A percentile compares a stretch with the other conserved stretches of the same genome.
phyloP scores from a whole-genome alignment of 345 rosid genomes.

The Brassica carinata region DNA sequence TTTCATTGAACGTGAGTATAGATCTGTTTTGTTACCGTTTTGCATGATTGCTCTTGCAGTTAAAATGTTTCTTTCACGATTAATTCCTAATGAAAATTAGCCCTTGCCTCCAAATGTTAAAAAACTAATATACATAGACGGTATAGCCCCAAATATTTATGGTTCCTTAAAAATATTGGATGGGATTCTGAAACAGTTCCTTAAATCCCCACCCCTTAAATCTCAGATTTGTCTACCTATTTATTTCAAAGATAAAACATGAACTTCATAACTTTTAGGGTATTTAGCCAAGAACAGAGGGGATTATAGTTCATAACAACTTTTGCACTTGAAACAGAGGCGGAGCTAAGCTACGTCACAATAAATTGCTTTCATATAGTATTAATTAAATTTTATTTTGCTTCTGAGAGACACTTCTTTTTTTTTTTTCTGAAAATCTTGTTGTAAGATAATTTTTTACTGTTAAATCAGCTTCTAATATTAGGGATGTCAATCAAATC shows the following conservation, averaged over 20 bases:
- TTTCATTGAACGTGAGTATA: slow-evolving; percentile 15
- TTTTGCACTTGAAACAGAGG: background rate
- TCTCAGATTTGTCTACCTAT: background rate
- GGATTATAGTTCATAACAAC: background rate
- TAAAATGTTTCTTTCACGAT: background rate
- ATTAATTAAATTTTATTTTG: background rate
- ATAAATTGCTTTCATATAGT: background rate
- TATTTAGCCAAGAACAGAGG: background rate
- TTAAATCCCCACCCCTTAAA: background rate
- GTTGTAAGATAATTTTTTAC: background rate
- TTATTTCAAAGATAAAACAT: background rate
- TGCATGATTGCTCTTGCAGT: background rate
- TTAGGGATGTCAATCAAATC: no score
- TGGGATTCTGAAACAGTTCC: background rate
- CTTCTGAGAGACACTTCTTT: background rate
- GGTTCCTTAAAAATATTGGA: background rate
- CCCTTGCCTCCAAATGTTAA: background rate
- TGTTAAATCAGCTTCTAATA: background rate
- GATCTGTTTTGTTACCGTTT: background rate
- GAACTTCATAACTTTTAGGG: background rate
- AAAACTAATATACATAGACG: background rate
- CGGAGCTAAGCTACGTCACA: background rate
- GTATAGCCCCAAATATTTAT: background rate
- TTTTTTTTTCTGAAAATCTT: background rate
- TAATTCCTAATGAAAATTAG: background rate